These are phyloP conservation scores for Aspergillus olivimuriae DNA, from an alignment of 495 filamentous ascomycete species.

Conservation along the genomic window DNA sequence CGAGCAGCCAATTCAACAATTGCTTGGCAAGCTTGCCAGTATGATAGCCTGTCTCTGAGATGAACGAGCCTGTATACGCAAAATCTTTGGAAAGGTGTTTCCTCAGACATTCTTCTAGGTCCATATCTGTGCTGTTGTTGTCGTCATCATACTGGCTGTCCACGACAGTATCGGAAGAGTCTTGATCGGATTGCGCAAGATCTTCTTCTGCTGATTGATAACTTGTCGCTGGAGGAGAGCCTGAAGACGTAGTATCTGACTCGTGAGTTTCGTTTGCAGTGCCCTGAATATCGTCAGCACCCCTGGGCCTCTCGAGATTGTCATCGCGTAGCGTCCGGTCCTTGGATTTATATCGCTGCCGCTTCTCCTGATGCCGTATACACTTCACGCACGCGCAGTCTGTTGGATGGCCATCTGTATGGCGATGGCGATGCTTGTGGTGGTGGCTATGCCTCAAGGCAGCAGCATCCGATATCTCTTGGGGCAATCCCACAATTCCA, in stretches of 20 bases:
- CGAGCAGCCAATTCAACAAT: slow-evolving; percentile 63
- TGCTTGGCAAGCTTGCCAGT: slow-evolving; percentile 44
- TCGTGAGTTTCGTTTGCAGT: no score
- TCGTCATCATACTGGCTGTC: no score
- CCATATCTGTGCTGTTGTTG: neutral
- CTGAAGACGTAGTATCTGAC: no score
- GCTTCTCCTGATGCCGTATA: neutral
- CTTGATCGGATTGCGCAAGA: no score
- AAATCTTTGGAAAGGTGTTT: neutral
- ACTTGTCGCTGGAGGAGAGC: no score
- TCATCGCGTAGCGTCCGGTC: no score
- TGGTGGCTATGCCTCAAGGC: slow-evolving; percentile 6
- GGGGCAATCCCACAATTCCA: slow-evolving; percentile 76
- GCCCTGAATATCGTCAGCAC: no score
- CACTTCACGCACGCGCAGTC: neutral
- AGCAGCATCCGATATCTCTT: slow-evolving; percentile 55
- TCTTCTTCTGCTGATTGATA: no score
- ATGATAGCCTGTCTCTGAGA: slow-evolving; percentile 16
- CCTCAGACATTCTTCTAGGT: slow-evolving; percentile 5
- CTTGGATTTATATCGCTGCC: neutral
- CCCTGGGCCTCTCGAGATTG: no score
- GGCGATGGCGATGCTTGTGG: neutral
- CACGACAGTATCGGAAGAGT: no score
- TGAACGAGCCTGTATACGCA: slow-evolving; percentile 7
- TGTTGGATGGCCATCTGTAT: neutral